phyloP scores from a whole-genome alignment of 176 grass and related monocot species.

The Oryza brachyantha region DNA sequence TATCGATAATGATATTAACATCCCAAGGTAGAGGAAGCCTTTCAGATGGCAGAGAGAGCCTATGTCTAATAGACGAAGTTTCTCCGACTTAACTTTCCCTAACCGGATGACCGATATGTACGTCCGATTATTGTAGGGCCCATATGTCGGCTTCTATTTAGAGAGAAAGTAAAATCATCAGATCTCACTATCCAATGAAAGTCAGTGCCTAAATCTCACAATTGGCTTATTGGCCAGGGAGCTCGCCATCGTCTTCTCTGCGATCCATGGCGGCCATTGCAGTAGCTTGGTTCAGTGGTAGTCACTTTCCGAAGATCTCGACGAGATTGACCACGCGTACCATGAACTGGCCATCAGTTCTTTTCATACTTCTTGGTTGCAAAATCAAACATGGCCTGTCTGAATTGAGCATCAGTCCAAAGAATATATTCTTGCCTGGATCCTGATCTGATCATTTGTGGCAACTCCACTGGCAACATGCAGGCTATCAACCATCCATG shows the following conservation, averaged over 20 bases:
- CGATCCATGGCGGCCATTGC: neutral
- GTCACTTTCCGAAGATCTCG: neutral
- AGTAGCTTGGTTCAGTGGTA: neutral
- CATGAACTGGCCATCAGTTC: neutral
- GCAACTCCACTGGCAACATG: neutral
- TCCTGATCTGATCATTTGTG: neutral
- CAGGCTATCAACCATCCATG: neutral
- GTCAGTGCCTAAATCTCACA: neutral
- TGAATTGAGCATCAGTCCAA: neutral
- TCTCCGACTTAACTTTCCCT: too few species aligned
- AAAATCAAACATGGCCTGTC: neutral
- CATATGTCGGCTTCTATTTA: too few species aligned
- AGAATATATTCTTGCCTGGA: neutral
- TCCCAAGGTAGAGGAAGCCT: neutral
- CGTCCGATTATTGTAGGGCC: too few species aligned
- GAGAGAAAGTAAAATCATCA: too few species aligned
- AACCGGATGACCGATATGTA: too few species aligned
- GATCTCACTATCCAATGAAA: too few species aligned
- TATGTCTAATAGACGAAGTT: too few species aligned
- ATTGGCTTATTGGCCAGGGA: conserved; percentile 3
- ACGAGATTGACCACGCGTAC: neutral
- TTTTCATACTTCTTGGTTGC: neutral
- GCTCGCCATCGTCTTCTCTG: neutral
- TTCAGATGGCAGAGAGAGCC: conserved; percentile 23
- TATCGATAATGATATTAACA: neutral